A percentile compares a stretch with the other conserved stretches of the same genome.
Evolutionary conservation across 176 grass and related monocot genomes (phyloP).

Genomic region (Carex littledalei): DNA sequence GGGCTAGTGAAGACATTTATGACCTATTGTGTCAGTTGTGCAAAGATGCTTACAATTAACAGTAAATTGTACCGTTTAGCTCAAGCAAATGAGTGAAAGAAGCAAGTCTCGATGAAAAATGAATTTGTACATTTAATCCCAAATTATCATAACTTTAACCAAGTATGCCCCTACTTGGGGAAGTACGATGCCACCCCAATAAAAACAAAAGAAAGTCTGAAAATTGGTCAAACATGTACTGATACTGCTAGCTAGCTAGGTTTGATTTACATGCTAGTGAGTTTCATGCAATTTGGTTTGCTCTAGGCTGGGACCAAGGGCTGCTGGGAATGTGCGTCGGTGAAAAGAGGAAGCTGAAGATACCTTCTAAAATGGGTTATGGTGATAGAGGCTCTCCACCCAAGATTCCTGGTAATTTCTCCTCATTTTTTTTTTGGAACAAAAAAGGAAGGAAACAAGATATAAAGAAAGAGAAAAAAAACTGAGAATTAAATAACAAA

Average conservation of each 20-base stretch:
- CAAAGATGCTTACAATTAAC: background rate
- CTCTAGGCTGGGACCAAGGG: constrained; percentile 92
- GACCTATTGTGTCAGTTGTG: background rate
- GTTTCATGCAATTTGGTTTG: constrained; percentile 1
- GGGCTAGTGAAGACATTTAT: background rate
- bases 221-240: background rate
- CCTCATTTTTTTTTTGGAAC: background rate
- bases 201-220: background rate
- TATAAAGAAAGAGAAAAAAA: background rate
- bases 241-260: background rate
- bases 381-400: constrained; percentile 79
- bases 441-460: background rate
- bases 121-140: background rate
- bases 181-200: background rate
- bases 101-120: background rate
- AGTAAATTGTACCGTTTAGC: background rate
- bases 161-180: background rate
- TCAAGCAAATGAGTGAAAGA: background rate
- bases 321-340: constrained; percentile 84
- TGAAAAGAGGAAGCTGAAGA: constrained; percentile 91
- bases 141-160: too few species aligned
- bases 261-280: background rate
- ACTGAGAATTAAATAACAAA: background rate
- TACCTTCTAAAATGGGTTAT: constrained; percentile 87
- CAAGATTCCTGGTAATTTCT: constrained; percentile 69